Evolutionary conservation across 2,329 filamentous ascomycete species (phyloP).

Genomic region (Aspergillus ochraceus): DNA sequence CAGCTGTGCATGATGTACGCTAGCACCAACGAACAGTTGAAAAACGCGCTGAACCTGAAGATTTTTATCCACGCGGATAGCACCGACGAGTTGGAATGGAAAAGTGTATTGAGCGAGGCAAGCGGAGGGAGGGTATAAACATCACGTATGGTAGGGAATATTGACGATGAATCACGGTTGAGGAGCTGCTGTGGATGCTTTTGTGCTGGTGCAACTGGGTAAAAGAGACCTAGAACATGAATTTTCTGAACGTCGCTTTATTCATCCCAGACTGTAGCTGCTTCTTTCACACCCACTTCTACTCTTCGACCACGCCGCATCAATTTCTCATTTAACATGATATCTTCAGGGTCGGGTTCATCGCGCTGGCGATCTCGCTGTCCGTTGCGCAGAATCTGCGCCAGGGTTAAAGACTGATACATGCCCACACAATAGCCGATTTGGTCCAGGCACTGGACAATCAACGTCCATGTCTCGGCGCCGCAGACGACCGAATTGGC

Average conservation of each 20-base stretch:
- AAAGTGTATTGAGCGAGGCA: background rate
- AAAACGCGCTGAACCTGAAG: background rate
- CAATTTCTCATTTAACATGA: background rate
- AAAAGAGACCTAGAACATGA: too few species aligned
- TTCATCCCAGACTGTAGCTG: background rate
- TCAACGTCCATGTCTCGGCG: too few species aligned
- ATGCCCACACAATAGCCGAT: background rate
- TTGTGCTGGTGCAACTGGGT: background rate
- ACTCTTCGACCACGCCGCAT: background rate
- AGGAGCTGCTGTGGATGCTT: background rate
- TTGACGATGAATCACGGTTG: background rate
- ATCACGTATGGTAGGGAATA: background rate
- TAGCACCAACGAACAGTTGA: constrained; percentile 4
- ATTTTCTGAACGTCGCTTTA: background rate
- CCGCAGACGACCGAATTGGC: too few species aligned
- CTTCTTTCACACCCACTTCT: background rate
- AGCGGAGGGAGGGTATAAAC: background rate
- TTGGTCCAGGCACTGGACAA: too few species aligned
- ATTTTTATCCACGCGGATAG: constrained; percentile 6
- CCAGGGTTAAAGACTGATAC: background rate
- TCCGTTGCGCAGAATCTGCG: background rate
- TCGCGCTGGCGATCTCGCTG: background rate
- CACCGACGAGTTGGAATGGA: constrained; percentile 8
- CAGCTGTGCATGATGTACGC: constrained; percentile 33
- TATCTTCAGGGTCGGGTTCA: background rate